A percentile compares a stretch with the other conserved stretches of the same genome.
phyloP scores from a whole-genome alignment of 164 flowering plant species.

The Magnolia sinica region DNA sequence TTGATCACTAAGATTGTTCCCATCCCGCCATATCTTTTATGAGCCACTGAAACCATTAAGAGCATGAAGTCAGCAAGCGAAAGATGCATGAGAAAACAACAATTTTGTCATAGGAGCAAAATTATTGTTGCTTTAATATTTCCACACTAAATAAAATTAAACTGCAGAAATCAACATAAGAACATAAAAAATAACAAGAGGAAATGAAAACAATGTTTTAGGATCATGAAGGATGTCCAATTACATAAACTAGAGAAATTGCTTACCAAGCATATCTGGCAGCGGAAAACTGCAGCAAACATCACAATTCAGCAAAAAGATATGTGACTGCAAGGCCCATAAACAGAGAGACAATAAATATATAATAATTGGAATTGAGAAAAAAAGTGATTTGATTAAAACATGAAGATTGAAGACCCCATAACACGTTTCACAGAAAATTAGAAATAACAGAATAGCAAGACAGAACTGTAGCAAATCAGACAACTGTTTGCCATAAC shows the following conservation, averaged over 20 bases:
- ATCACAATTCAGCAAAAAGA: conserved; percentile 91
- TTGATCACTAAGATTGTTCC: conserved; percentile 89
- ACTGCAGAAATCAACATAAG: background rate
- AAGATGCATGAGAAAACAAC: background rate
- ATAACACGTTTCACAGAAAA: background rate
- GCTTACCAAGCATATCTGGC: conserved; percentile 85
- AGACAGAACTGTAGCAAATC: background rate
- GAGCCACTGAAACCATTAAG: conserved; percentile 63
- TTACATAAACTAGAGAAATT: conserved; percentile 1
- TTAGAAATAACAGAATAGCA: background rate
- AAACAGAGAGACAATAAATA: conserved; percentile 1
- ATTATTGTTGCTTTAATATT: background rate
- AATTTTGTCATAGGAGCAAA: background rate
- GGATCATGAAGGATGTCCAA: background rate
- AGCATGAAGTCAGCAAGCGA: background rate
- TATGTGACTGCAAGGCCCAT: conserved; percentile 63
- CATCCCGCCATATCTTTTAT: conserved; percentile 81
- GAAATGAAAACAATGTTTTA: background rate
- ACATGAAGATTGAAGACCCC: background rate
- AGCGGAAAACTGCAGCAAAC: conserved; percentile 96
- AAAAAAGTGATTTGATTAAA: background rate
- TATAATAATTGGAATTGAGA: background rate
- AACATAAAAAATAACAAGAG: background rate
- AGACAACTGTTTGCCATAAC: background rate
- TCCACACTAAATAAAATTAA: background rate